Evolutionary conservation across 2,329 filamentous ascomycete genomes (phyloP).

Genomic region (Cercospora canescens): DNA sequence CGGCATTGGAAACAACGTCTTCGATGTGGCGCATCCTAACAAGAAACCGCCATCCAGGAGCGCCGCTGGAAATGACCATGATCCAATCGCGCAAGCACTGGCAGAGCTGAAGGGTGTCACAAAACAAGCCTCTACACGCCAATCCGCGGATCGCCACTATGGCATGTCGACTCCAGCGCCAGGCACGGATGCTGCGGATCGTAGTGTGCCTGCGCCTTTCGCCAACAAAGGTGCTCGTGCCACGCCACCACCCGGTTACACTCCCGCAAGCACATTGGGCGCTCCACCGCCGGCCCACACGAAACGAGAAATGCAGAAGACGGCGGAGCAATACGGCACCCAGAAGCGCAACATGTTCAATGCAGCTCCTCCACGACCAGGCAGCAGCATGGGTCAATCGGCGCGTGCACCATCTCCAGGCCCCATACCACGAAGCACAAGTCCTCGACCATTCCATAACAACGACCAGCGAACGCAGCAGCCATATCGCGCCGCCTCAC

Average conservation of each 20-base stretch:
- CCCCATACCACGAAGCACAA: constrained; percentile 55
- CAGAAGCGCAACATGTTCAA: constrained; percentile 81
- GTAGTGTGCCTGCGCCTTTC: constrained; percentile 52
- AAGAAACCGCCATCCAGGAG: constrained; percentile 40
- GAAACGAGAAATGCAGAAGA: constrained; percentile 91
- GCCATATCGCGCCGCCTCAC: constrained; percentile 55
- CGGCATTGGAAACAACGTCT: constrained; percentile 94
- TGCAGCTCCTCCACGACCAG: constrained; percentile 32
- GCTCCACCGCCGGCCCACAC: constrained; percentile 91
- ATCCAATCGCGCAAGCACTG: constrained; percentile 89
- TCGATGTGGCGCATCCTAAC: constrained; percentile 77
- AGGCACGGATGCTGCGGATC: constrained; percentile 37
- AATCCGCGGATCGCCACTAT: constrained; percentile 94
- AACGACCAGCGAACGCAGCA: constrained; percentile 19
- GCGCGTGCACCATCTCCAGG: constrained; percentile 63
- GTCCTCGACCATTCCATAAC: constrained; percentile 59
- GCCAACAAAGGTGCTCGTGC: constrained; percentile 54
- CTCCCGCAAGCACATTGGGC: constrained; percentile 76
- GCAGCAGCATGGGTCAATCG: constrained; percentile 34
- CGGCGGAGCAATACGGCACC: constrained; percentile 81
- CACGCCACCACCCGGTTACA: constrained; percentile 86
- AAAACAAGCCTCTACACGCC: constrained; percentile 78
- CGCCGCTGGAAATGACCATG: constrained; percentile 55
- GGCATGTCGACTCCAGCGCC: constrained; percentile 81
- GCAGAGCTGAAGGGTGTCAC: constrained; percentile 86